Evolutionary conservation across 2,329 filamentous ascomycete genomes (phyloP).

Genomic region (Penicillium concentricum): DNA sequence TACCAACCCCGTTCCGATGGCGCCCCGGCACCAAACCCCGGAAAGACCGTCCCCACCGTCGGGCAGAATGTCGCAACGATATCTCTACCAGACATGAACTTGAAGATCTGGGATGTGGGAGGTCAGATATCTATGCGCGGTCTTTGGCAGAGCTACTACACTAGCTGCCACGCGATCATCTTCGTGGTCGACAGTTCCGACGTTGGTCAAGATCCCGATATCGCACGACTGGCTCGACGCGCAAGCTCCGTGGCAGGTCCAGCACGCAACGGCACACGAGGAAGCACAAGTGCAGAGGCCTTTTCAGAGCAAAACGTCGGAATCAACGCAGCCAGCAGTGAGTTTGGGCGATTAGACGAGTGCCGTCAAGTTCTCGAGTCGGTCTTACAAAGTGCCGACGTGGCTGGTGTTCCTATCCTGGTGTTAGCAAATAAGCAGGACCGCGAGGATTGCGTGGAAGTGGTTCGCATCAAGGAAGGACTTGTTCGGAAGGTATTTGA

Average conservation of each 20-base stretch:
- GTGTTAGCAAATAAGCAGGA: conserved; percentile 98
- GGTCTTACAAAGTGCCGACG: conserved; percentile 81
- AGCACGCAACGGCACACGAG: conserved; percentile 7
- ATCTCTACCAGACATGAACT: conserved; percentile 86
- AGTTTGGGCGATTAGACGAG: conserved; percentile 69
- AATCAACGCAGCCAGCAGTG: conserved; percentile 36
- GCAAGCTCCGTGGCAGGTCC: conserved; percentile 28
- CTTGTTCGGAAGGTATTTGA: conserved; percentile 94
- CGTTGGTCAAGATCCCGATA: conserved; percentile 73
- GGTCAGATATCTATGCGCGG: conserved; percentile 85
- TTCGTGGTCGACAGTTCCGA: conserved; percentile 97
- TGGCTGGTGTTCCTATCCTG: conserved; percentile 85
- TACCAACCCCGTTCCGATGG: conserved; percentile 55
- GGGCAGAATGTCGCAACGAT: conserved; percentile 96
- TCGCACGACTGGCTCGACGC: conserved; percentile 50
- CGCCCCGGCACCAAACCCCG: conserved; percentile 55
- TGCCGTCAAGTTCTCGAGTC: conserved; percentile 86
- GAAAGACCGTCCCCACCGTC: conserved; percentile 91
- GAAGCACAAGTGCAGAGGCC: conserved; percentile 10
- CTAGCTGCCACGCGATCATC: conserved; percentile 90
- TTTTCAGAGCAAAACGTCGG: conserved; percentile 37
- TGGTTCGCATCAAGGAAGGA: conserved; percentile 95
- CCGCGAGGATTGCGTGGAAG: conserved; percentile 94
- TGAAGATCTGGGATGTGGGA: conserved; percentile 98
- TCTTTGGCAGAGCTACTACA: conserved; percentile 95